Base-by-base conservation (phyloP, 345 rosid genomes). In the Litchi chinensis region DNA sequence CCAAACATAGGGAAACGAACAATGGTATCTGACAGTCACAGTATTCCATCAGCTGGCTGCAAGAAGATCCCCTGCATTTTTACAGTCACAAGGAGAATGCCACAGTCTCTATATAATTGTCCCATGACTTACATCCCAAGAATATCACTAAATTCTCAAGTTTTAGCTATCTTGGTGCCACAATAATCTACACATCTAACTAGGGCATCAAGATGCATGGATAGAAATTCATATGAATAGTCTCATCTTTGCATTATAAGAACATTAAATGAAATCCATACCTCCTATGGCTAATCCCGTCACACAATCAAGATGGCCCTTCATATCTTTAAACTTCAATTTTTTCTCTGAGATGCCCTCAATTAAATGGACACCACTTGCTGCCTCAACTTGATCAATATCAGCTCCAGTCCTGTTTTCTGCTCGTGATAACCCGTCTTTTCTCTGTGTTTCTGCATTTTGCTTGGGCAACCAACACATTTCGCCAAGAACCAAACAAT, bases 221-320 rank as follows among this genome's bases (percentile, higher is more conserved):
- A 10, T 46, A 50, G 18, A 63, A 26, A 74, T 40, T 43, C n/a
- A 74, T 69, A 10, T 21, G 59, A 71, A 32, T 66, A 59, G 59
- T 69, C 67, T 56, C 41, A 21, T 70, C 39, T 32, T 62, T 60
- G 52, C 71, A 76, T 76, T 59, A 22, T 43, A 65, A 39, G 80
- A 57, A 10, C 46, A 48, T 46, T 43, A 37, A 50, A 68, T 65
- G 79, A 76, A 68, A 68, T 70, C 19, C 79, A 79, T 84, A 95
- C 99, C 98, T 90, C 95, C 99, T 65, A 93, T 3, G 0, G 96
- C 90, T 71, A 95, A 89, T 71, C 90, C 93, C 0, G 98, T 93
- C 73, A 95, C 86, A 81, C 89, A 86, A 87, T 86, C 95, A 76
- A 87, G 92, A 83, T 93, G 99, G 60, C 97, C 93, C 68, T 43